Percentiles rank a stretch among this genome's conserved stretches.
Conservation (phyloP, 768 basidiomycete species). For the Candolleomyces aberdarensis region DNA sequence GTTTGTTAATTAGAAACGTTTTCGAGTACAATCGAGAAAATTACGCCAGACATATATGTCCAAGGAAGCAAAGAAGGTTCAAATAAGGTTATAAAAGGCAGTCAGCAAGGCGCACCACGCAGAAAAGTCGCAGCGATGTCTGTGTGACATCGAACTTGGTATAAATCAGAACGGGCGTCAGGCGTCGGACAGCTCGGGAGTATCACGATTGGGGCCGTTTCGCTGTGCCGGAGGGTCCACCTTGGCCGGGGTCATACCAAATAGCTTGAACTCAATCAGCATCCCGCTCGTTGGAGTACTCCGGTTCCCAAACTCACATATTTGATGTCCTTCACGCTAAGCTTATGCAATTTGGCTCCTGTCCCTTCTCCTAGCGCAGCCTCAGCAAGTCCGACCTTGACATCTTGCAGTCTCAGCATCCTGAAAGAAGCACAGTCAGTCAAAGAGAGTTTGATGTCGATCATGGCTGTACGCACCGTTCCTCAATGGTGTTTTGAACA, state of each 20-base stretch:
- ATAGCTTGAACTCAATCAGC: slow-evolving; percentile 23
- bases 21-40: too few relatives aligned
- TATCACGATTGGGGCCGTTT: neutral
- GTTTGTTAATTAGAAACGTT: too few relatives aligned
- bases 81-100: too few relatives aligned
- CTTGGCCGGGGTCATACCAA: slow-evolving; percentile 26
- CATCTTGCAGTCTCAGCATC: slow-evolving; percentile 68
- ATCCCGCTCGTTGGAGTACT: too few relatives aligned
- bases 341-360: slow-evolving; percentile 56
- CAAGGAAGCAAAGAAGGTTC: too few relatives aligned
- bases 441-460: neutral
- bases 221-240: too few relatives aligned
- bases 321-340: slow-evolving; percentile 69
- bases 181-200: too few relatives aligned
- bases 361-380: slow-evolving; percentile 70
- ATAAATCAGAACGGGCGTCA: too few relatives aligned
- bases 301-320: slow-evolving; percentile 37
- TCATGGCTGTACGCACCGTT: slow-evolving; percentile 48
- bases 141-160: too few relatives aligned
- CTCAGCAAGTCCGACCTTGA: slow-evolving; percentile 64
- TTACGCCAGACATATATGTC: too few relatives aligned
- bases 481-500: slow-evolving; percentile 69
- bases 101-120: too few relatives aligned
- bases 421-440: slow-evolving; percentile 25
- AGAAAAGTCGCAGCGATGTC: too few relatives aligned